Conservation (phyloP, 2,329 filamentous ascomycete genomes). For the Aspergillus sp. region DNA sequence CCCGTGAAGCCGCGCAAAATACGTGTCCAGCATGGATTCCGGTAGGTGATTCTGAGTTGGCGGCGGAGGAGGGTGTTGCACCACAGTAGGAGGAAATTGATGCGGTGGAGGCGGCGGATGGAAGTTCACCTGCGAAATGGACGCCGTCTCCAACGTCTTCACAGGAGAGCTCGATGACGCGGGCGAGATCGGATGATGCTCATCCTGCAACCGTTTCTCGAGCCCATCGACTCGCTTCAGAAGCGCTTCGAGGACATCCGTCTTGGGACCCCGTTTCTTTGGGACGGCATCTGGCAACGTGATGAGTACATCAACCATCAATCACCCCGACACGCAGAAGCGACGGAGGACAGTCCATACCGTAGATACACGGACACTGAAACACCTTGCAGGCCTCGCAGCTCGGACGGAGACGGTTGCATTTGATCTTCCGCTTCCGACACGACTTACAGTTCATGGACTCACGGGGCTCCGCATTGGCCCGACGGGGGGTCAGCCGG, state of each 20-base stretch:
- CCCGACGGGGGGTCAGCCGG: conserved; percentile 67
- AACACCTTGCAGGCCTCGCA: conserved; percentile 90
- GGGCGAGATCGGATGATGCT: conserved; percentile 48
- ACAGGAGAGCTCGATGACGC: conserved; percentile 48
- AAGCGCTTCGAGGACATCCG: conserved; percentile 80
- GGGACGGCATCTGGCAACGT: conserved; percentile 67
- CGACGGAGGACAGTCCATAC: conserved; percentile 45
- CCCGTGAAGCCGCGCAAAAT: conserved; percentile 74
- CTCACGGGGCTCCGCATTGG: conserved; percentile 74
- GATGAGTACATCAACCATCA: conserved; percentile 33
- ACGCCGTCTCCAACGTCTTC: conserved; percentile 13
- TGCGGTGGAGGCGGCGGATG: conserved; percentile 10
- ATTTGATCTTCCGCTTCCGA: conserved; percentile 94
- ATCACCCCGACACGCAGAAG: neutral
- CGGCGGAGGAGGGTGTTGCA: conserved; percentile 31
- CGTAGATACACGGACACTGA: conserved; percentile 83
- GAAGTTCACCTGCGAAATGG: conserved; percentile 7
- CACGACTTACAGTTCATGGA: conserved; percentile 97
- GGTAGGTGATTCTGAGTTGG: conserved; percentile 47
- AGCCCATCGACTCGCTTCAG: conserved; percentile 82
- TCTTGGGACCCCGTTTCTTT: conserved; percentile 87
- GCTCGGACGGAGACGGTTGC: conserved; percentile 77
- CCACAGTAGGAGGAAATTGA: conserved; percentile 15
- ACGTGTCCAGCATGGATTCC: conserved; percentile 70
- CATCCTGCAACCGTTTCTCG: conserved; percentile 73